Evolutionary conservation across 2,329 filamentous ascomycete genomes (phyloP).

Genomic region (Fusarium penzigii): DNA sequence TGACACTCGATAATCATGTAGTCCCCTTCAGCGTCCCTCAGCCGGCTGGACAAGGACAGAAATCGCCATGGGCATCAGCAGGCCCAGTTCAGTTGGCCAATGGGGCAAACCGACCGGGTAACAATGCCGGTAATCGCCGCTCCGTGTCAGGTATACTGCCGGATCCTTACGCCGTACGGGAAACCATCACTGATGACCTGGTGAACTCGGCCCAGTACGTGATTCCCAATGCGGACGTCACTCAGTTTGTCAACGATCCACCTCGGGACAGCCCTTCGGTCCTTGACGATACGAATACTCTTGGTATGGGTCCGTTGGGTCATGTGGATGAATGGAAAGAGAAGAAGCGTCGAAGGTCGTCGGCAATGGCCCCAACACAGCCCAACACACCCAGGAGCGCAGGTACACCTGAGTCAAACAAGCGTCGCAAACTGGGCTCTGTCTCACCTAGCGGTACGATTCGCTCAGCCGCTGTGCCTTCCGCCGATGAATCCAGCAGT

Average conservation of each 20-base stretch:
- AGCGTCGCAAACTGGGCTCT: too few relatives aligned
- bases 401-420: too few relatives aligned
- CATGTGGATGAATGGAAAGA: conserved; percentile 9
- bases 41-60: not conserved
- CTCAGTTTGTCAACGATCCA: conserved; percentile 3
- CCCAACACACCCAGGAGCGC: too few relatives aligned
- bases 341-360: too few relatives aligned
- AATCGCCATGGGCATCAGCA: conserved; percentile 11
- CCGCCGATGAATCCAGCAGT: too few relatives aligned
- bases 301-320: conserved; percentile 8
- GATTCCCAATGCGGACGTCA: not conserved
- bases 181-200: conserved; percentile 20
- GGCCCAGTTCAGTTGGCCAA: conserved; percentile 5
- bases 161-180: conserved; percentile 21
- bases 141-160: conserved; percentile 18
- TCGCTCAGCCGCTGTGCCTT: too few relatives aligned
- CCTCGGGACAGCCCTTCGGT: conserved; percentile 5
- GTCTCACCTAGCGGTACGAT: too few relatives aligned
- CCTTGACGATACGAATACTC: not conserved
- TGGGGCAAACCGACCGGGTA: conserved; percentile 7
- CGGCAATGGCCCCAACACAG: too few relatives aligned
- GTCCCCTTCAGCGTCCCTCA: conserved; percentile 4
- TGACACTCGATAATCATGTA: conserved; percentile 7
- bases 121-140: not conserved
- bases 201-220: not conserved